A percentile compares a stretch with the other conserved stretches of the same genome.
phyloP scores from a whole-genome alignment of 805 yeast species.

The Naumovozyma dairenensis region DNA sequence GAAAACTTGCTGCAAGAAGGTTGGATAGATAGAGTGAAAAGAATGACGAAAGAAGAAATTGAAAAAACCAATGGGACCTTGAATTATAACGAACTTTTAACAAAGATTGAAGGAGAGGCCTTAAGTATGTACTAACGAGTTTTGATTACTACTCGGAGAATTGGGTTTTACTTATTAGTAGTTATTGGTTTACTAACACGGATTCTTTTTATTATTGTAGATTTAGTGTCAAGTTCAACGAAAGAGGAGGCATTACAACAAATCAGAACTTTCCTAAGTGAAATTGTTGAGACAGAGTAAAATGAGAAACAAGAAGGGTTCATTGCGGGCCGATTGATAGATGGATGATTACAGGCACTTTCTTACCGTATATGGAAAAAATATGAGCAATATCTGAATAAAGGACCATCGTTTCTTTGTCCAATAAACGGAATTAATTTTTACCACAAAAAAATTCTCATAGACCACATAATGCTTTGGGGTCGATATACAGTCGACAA shows the following conservation, averaged over 20 bases:
- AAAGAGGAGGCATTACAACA: slow-evolving; percentile 48
- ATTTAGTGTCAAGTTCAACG: slow-evolving; percentile 57
- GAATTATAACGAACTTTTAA: slow-evolving; percentile 45
- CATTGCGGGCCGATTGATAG: too few species aligned
- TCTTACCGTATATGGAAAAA: too few species aligned
- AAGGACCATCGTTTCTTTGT: too few species aligned
- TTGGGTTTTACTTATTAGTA: not conserved
- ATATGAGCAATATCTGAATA: too few species aligned
- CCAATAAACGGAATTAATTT: too few species aligned
- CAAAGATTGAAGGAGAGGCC: slow-evolving; percentile 54
- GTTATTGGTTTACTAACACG: slow-evolving; percentile 6
- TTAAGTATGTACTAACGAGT: slow-evolving; percentile 34
- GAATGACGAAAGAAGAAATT: slow-evolving; percentile 42
- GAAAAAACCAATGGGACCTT: slow-evolving; percentile 31
- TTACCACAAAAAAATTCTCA: too few species aligned
- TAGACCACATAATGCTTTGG: too few species aligned
- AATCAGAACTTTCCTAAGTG: slow-evolving; percentile 50
- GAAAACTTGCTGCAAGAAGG: slow-evolving; percentile 65
- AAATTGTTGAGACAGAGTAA: slow-evolving; percentile 33
- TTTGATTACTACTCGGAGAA: not conserved
- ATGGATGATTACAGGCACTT: too few species aligned
- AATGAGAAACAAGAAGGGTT: not conserved
- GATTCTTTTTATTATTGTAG: too few species aligned
- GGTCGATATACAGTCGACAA: too few species aligned
- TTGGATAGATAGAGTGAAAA: slow-evolving; percentile 72